These are phyloP conservation scores for Westerdykella ornata DNA, from an alignment of 2,329 filamentous ascomycete genomes.

Conservation along the genomic window DNA sequence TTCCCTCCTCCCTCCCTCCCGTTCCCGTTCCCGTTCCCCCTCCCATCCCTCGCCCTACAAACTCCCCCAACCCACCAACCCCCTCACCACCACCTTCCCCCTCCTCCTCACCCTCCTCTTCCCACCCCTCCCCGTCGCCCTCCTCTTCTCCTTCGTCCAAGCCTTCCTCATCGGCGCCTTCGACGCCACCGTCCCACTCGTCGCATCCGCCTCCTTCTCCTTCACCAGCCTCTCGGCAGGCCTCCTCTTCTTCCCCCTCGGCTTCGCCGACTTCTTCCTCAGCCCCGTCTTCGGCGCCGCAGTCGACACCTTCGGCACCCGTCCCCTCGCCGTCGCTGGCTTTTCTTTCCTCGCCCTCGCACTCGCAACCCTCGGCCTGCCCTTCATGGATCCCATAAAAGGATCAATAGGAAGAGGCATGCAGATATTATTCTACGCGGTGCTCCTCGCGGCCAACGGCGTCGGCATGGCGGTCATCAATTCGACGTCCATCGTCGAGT, in stretches of 20 bases:
- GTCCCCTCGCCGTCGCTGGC: slow-evolving; percentile 37
- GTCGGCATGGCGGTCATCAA: slow-evolving; percentile 50
- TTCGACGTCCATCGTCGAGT: slow-evolving; percentile 52
- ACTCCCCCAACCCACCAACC: slow-evolving; percentile 39
- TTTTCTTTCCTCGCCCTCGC: slow-evolving; percentile 41
- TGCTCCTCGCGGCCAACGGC: slow-evolving; percentile 44
- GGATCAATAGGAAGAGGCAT: slow-evolving; percentile 11
- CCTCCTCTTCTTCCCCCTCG: slow-evolving; percentile 44
- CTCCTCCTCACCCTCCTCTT: slow-evolving; percentile 42
- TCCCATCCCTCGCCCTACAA: too few relatives aligned
- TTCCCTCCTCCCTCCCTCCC: slow-evolving; percentile 16
- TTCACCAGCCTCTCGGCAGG: slow-evolving; percentile 42
- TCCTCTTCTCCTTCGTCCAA: slow-evolving; percentile 30
- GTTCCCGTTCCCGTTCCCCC: not conserved
- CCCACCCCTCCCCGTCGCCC: slow-evolving; percentile 27
- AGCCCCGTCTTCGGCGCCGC: slow-evolving; percentile 45
- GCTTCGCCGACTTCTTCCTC: slow-evolving; percentile 40
- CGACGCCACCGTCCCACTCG: slow-evolving; percentile 45
- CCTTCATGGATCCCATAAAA: slow-evolving; percentile 14
- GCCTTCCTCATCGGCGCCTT: slow-evolving; percentile 40
- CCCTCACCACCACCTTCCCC: slow-evolving; percentile 40
- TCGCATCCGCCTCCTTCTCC: slow-evolving; percentile 39
- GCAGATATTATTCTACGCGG: slow-evolving; percentile 44
- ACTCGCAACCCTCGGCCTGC: slow-evolving; percentile 41
- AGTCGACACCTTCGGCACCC: slow-evolving; percentile 44